These are phyloP conservation scores for Triticum dicoccoides DNA, from an alignment of 176 grass and related monocot genomes.

Conservation along the genomic window DNA sequence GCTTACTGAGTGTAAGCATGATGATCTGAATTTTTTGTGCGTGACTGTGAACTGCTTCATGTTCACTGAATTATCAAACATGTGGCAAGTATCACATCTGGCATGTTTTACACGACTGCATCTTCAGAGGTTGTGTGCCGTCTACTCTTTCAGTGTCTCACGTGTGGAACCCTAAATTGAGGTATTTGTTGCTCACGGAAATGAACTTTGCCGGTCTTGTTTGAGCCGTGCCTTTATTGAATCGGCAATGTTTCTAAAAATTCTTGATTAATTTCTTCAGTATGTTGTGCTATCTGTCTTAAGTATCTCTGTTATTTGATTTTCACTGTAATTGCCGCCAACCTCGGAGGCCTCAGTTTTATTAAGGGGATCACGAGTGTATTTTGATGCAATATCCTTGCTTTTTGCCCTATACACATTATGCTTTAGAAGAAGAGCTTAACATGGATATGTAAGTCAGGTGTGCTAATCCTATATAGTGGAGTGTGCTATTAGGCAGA, in stretches of 20 bases:
- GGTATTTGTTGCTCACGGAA: neutral
- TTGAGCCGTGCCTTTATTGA: neutral
- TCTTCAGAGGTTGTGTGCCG: neutral
- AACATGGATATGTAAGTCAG: neutral
- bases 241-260: neutral
- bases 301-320: neutral
- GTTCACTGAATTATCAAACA: neutral
- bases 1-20: neutral
- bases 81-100: neutral
- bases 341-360: neutral
- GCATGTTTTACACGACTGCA: neutral
- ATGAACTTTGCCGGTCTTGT: neutral
- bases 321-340: neutral
- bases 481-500: too few relatives aligned
- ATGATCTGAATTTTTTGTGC: neutral
- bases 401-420: neutral
- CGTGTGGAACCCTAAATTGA: neutral
- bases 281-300: neutral
- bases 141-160: neutral
- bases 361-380: neutral
- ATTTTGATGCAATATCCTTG: neutral
- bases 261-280: neutral
- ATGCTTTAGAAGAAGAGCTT: neutral
- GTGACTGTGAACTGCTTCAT: neutral
- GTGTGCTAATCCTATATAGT: neutral